Evolutionary conservation across 2,329 filamentous ascomycete genomes (phyloP), one percentile per base, ranked within the genome.

Genomic region (Phyllosticta citrichinensis): DNA sequence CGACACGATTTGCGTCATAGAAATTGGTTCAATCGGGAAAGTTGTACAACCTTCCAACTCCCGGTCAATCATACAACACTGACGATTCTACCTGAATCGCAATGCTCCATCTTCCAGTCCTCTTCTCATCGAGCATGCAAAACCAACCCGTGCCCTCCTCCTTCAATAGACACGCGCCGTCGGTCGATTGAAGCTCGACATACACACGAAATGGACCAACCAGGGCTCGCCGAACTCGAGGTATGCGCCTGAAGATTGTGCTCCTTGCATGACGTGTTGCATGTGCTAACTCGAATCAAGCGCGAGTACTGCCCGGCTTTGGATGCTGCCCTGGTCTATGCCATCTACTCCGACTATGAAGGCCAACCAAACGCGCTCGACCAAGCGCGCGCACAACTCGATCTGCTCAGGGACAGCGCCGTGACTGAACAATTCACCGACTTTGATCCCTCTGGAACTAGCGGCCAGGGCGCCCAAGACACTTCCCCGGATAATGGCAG

Each of bases 381-480:
- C 2, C 75, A 77, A 10, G 84, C 86, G 2, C 81, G 81, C 30
- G 70, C 76, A n/a, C 79, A 81, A 0, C 78, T 97, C 1, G 79
- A 87, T n/a, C 72, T 75, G 1, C 75, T 97, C 14, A 87, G 87
- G 57, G 76, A 83, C 30, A 77, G 81, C 62, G 90, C 88, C 0
- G 71, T 77, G 0, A 74, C 76, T 1, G 87, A 94, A 70, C 89
- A 94, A 68, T 82, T 85, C 17, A 85, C 83, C 10, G 86, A 85
- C 0, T 96, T 96, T 69, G 90, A 94, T 65, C 83, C 89, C 0
- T 90, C 88, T 33, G 90, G 88, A 2, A 83, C 87, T 25, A 82
- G 85, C 27, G 81, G 80, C 12, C 67, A 64, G 63, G 64, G 19
- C 69, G 67, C 53, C 63, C 64, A 47, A 67, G 54, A 68, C 67